Conservation (phyloP, 2,329 filamentous ascomycete species). For the Arthrobotrys sphaeroides region DNA sequence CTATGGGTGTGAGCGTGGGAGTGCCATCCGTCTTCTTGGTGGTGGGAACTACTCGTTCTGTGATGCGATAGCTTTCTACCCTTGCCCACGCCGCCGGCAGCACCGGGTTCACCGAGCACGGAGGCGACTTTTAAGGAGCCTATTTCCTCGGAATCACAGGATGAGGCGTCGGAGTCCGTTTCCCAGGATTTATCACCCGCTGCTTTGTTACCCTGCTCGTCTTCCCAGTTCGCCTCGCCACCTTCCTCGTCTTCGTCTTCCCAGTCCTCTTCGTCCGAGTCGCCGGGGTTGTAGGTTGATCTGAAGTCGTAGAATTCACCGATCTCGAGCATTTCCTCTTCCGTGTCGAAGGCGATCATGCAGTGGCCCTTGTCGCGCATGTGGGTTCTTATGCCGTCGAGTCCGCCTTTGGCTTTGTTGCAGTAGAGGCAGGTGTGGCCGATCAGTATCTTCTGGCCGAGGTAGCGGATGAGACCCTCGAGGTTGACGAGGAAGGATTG, state of each 20-base stretch:
- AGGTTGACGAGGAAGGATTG: conserved; percentile 82
- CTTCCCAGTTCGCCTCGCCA: conserved; percentile 64
- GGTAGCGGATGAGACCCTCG: conserved; percentile 79
- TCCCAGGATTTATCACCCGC: conserved; percentile 82
- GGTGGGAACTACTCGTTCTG: conserved; percentile 66
- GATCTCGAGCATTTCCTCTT: conserved; percentile 90
- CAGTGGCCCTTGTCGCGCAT: conserved; percentile 98
- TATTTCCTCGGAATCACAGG: conserved; percentile 34
- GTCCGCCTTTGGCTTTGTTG: conserved; percentile 79
- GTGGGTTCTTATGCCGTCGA: conserved; percentile 87
- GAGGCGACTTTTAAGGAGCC: conserved; percentile 13
- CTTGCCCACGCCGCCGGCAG: not conserved
- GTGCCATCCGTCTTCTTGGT: conserved; percentile 79
- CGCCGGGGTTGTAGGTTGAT: conserved; percentile 85
- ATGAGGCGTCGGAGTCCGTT: conserved; percentile 86
- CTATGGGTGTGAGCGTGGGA: conserved; percentile 76
- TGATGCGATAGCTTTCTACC: conserved; percentile 27
- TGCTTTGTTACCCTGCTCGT: conserved; percentile 65
- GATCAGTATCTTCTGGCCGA: conserved; percentile 81
- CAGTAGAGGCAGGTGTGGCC: conserved; percentile 88
- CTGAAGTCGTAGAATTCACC: conserved; percentile 98
- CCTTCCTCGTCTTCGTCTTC: conserved; percentile 67
- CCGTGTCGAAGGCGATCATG: conserved; percentile 89
- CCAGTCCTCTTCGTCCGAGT: conserved; percentile 66
- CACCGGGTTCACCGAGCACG: not conserved